Evolutionary conservation across 176 grass and related monocot genomes (phyloP).

Genomic region (Dactylis glomerata): DNA sequence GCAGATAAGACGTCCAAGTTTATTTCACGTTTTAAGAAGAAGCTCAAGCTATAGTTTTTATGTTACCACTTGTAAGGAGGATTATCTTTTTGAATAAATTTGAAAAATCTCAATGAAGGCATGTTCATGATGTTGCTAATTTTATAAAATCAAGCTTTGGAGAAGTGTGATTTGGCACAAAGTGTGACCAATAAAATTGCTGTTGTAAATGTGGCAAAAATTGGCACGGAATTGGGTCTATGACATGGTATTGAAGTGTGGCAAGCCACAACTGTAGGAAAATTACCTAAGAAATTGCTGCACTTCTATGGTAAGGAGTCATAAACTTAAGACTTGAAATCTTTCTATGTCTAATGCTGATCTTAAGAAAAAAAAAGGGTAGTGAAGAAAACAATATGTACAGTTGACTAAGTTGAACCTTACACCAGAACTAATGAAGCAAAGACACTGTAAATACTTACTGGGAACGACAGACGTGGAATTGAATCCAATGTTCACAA

Average conservation of each 20-base stretch:
- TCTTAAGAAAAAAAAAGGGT: neutral
- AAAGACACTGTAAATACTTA: slow-evolving; percentile 36
- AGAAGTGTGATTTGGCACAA: neutral
- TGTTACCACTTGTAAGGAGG: neutral
- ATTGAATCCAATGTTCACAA: slow-evolving; percentile 97
- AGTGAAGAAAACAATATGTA: slow-evolving; percentile 9
- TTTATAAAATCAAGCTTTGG: neutral
- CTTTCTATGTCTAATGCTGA: neutral
- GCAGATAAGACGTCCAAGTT: slow-evolving; percentile 98
- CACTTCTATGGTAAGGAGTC: neutral
- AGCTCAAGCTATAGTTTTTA: slow-evolving; percentile 24
- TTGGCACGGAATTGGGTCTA: neutral
- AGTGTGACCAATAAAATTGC: neutral
- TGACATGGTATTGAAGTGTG: neutral
- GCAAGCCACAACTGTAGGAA: neutral
- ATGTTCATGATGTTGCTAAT: neutral
- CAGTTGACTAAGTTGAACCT: neutral
- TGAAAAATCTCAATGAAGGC: neutral
- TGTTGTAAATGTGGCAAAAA: neutral
- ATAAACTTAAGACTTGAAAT: neutral
- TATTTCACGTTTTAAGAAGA: slow-evolving; percentile 82
- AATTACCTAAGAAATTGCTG: neutral
- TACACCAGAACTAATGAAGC: neutral
- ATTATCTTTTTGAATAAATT: slow-evolving; percentile 1
- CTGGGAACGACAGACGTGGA: slow-evolving; percentile 77